These are phyloP conservation scores for Clavispora santaluciae DNA, from an alignment of 805 yeast species.

Conservation along the genomic window DNA sequence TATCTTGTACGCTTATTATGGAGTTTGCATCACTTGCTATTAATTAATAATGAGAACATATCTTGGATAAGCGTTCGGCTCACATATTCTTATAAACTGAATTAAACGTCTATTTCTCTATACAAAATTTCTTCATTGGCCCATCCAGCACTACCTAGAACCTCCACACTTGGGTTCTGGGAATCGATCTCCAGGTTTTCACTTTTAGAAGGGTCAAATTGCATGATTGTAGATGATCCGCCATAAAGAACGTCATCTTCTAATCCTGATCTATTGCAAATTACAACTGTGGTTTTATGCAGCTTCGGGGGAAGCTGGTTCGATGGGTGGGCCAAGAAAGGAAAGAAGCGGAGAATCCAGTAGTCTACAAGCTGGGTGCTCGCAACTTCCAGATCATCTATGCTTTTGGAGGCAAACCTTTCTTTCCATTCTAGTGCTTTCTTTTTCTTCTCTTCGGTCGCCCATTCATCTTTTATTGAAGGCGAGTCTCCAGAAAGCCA, in stretches of 20 bases:
- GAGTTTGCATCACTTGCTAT: too few species aligned
- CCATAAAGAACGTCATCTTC: slow-evolving; percentile 66
- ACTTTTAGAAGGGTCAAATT: slow-evolving; percentile 41
- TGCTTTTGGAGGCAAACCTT: slow-evolving; percentile 2
- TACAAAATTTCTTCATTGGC: slow-evolving; percentile 62
- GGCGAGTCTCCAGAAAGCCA: slow-evolving; percentile 66
- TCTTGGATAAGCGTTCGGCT: too few species aligned
- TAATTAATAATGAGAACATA: background rate
- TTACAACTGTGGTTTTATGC: slow-evolving; percentile 35
- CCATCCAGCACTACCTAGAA: slow-evolving; percentile 54
- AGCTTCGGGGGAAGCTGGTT: slow-evolving; percentile 20
- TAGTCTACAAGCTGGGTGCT: slow-evolving; percentile 42
- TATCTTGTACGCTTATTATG: too few species aligned
- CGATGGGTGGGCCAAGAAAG: slow-evolving; percentile 43
- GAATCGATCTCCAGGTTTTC: slow-evolving; percentile 28
- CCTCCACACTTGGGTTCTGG: slow-evolving; percentile 40
- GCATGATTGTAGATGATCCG: slow-evolving; percentile 57
- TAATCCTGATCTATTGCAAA: slow-evolving; percentile 74
- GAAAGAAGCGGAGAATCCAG: slow-evolving; percentile 71
- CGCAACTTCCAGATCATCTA: slow-evolving; percentile 8
- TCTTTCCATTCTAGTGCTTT: background rate
- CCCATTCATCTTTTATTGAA: slow-evolving; percentile 18
- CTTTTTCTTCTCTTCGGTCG: background rate
- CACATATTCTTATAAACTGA: too few species aligned
- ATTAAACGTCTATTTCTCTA: slow-evolving; percentile 48